Conservation (phyloP, 2,329 filamentous ascomycete species). For the Scedosporium apiospermum region DNA sequence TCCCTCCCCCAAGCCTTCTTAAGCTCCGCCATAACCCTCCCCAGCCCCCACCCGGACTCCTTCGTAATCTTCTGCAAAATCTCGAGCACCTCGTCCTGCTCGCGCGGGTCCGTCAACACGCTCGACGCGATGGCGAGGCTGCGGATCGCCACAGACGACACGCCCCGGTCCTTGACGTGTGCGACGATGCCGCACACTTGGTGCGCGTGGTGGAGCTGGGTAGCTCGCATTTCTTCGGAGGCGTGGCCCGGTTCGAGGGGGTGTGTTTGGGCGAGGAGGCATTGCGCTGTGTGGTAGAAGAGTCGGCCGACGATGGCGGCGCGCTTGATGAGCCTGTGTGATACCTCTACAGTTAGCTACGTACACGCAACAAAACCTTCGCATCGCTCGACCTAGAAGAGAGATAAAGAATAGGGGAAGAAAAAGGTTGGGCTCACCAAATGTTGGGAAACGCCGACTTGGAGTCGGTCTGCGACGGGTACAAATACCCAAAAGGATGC, state of each 20-base stretch:
- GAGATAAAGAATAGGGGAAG: no score
- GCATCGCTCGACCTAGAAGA: no score
- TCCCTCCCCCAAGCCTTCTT: conserved; percentile 72
- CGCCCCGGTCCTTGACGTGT: conserved; percentile 70
- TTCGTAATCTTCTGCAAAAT: conserved; percentile 68
- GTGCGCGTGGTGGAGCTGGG: conserved; percentile 66
- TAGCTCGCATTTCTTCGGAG: conserved; percentile 56
- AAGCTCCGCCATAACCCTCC: conserved; percentile 61
- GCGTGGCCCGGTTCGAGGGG: conserved; percentile 53
- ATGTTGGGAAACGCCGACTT: conserved; percentile 78
- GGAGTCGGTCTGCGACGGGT: conserved; percentile 54
- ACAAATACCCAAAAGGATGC: conserved; percentile 73
- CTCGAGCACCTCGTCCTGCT: conserved; percentile 72
- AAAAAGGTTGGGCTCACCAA: conserved; percentile 46
- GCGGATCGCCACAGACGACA: conserved; percentile 69
- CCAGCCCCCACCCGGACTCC: conserved; percentile 71
- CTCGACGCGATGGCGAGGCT: conserved; percentile 71
- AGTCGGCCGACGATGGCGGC: conserved; percentile 72
- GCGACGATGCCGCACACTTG: conserved; percentile 85
- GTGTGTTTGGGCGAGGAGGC: conserved; percentile 70
- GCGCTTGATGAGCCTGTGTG: conserved; percentile 64
- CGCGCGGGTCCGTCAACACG: conserved; percentile 55
- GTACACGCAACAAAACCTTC: neutral
- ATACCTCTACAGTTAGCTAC: neutral
- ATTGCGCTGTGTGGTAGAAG: conserved; percentile 83